A percentile compares a stretch with the other conserved stretches of the same genome.
These are phyloP conservation scores for Kregervanrija delftensis DNA, from an alignment of 805 yeast species.

Conservation along the genomic window DNA sequence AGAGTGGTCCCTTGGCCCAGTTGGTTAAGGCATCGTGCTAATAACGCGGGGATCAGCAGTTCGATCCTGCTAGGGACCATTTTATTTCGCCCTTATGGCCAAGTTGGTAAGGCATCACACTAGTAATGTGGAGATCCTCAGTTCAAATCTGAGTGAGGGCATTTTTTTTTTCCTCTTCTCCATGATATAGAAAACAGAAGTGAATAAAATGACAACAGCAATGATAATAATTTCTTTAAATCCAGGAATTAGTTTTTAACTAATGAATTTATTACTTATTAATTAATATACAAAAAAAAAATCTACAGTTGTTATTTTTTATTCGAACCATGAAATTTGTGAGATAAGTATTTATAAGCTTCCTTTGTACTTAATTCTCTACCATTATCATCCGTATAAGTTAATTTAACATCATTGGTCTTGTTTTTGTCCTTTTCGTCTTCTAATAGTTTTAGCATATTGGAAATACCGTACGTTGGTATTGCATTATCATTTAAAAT, in stretches of 20 bases:
- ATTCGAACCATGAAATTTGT: conserved; percentile 64
- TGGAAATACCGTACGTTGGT: conserved; percentile 5
- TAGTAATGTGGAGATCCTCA: conserved; percentile 54
- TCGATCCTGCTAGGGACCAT: conserved; percentile 85
- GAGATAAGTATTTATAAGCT: conserved; percentile 73
- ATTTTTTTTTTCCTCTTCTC: conserved; percentile 21
- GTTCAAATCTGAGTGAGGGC: conserved; percentile 84
- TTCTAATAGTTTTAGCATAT: conserved; percentile 1
- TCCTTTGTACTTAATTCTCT: conserved; percentile 51
- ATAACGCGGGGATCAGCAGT: conserved; percentile 65
- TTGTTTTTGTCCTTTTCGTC: background rate
- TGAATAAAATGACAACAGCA: no score
- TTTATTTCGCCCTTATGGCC: conserved; percentile 23
- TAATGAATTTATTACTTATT: background rate
- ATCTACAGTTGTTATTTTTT: conserved; percentile 6
- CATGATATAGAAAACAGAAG: no score
- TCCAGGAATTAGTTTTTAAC: background rate
- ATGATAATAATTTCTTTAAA: background rate
- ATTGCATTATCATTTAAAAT: background rate
- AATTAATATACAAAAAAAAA: background rate
- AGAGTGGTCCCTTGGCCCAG: conserved; percentile 33
- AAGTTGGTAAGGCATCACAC: conserved; percentile 36
- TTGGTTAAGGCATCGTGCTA: conserved; percentile 41
- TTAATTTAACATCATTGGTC: conserved; percentile 40
- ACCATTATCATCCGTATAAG: conserved; percentile 62